Evolutionary conservation across 306 rosid species (phyloP), one percentile per base, ranked within the genome.

Genomic region (Vicia villosa): DNA sequence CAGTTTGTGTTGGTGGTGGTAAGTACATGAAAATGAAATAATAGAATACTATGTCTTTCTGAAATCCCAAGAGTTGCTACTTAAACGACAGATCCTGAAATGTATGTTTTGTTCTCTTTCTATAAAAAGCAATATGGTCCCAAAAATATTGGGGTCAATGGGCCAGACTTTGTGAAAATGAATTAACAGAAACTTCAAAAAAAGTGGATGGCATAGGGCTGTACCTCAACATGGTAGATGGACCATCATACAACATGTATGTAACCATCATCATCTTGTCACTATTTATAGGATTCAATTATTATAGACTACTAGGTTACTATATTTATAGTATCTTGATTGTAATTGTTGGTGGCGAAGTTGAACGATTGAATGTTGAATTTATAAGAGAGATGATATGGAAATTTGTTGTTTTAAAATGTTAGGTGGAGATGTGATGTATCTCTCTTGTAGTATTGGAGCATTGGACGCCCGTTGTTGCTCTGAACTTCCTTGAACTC

Each of bases 31-130:
- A 38, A 24, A n/a, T n/a, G n/a, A n/a, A n/a, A n/a, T n/a, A n/a
- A n/a, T 3, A 38, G 43, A 9, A 2, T 38, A 38, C 46, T 1
- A 28, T 74, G 81, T 62, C 76, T 52, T 52, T 61, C n/a, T 38
- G 73, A 43, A 24, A 66, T 28, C 68, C 47, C 75, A 72, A 76
- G 81, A 72, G 84, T 16, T 50, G 66, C 56, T 37, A 47, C 28
- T 24, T 24, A 24, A 22, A 24, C 28, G 28, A 24, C 28, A 24
- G 28, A 24, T 47, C 4, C 20, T 74, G 81, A 70, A 54, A 71
- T 51, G 63, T 19, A 37, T 41, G 71, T 63, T 75, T 70, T 75
- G 69, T 70, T 70, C 15, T 66, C 17, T 62, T n/a, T 54, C 3
- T 43, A 61, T 4, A 20, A 8, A 45, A 14, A 63, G 26, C 57